Base-by-base conservation (phyloP, 2,329 filamentous ascomycete genomes). In the Stenocarpella maydis region DNA sequence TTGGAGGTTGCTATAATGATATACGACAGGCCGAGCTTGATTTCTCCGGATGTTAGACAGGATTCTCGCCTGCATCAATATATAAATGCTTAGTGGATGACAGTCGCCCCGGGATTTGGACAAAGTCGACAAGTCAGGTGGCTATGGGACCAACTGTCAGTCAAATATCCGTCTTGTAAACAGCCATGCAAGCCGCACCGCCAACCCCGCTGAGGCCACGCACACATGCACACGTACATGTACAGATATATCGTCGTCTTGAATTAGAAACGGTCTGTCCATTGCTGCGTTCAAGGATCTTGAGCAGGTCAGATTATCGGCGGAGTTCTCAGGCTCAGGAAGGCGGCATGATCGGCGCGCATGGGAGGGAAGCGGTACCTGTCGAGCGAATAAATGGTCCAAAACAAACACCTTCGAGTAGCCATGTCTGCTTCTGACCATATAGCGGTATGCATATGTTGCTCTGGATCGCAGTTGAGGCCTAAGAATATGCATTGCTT, bases 141-240 rank as follows among this genome's bases (percentile, higher is more conserved):
- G 14, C 53, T 55, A 10, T 4, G 9, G 19, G 19, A 1, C 6
- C 2, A 24, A 6, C n/a, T 26, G 2, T 55, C 14, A 55, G 53
- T 26, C 14, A 3, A 19, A 17, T 17, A 7, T 3, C 14, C 9
- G 12, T 12, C 21, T 26, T 12, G 2, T 24, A 12, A 4, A 26
- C 15, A 7, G 34, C 17, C 19, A 3, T 1, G 14, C 9, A 0
- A 24, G 53, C n/a, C n/a, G n/a, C n/a, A n/a, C n/a, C n/a, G n/a
- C n/a, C n/a, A n/a, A n/a, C n/a, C n/a, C n/a, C n/a, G n/a, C n/a
- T n/a, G n/a, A n/a, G n/a, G n/a, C n/a, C n/a, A n/a, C n/a, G n/a
- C n/a, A n/a, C n/a, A n/a, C n/a, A n/a, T n/a, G n/a, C 2, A 55
- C 12, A 55, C 53, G n/a, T 55, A 55, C 53, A 24, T 55, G 53